Evolutionary conservation across 108 stramenopile genomes (phyloP).

Genomic region (Schizochytrium sp.): DNA sequence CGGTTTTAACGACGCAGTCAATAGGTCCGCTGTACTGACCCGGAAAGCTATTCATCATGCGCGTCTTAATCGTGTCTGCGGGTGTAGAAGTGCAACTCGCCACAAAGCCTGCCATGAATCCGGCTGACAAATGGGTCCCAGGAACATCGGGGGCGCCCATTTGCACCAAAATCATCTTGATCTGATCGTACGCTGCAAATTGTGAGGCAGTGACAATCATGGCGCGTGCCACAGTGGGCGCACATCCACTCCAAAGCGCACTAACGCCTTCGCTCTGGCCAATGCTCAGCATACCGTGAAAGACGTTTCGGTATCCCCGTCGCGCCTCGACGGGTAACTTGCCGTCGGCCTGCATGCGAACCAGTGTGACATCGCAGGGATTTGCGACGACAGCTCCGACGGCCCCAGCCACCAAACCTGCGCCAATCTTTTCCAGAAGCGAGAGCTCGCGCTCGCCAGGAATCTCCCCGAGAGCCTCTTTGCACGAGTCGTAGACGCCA

Average conservation of each 20-base stretch:
- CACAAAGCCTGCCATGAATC: neutral
- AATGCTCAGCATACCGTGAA: neutral
- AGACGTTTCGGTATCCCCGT: neutral
- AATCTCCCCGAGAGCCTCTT: neutral
- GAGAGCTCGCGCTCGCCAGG: neutral
- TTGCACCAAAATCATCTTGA: neutral
- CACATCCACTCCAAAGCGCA: neutral
- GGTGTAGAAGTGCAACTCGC: neutral
- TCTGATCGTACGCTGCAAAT: constrained; percentile 16
- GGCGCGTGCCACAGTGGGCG: neutral
- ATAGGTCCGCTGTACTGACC: neutral
- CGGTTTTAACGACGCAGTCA: constrained; percentile 8
- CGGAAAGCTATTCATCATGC: neutral
- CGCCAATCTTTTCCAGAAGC: neutral
- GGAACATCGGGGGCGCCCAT: neutral
- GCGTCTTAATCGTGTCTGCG: constrained; percentile 17
- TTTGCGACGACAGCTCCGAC: constrained; percentile 10
- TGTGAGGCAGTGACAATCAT: constrained; percentile 5
- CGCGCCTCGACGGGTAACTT: neutral
- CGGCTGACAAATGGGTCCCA: neutral
- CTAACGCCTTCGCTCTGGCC: neutral
- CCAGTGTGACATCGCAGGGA: constrained; percentile 17
- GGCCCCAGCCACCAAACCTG: constrained; percentile 1
- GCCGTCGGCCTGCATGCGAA: constrained; percentile 23
- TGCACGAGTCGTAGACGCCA: constrained; percentile 13